A percentile compares a stretch with the other conserved stretches of the same genome.
These are phyloP conservation scores for Gloeophyllum trabeum DNA, from an alignment of 768 basidiomycete genomes.

Conservation along the genomic window DNA sequence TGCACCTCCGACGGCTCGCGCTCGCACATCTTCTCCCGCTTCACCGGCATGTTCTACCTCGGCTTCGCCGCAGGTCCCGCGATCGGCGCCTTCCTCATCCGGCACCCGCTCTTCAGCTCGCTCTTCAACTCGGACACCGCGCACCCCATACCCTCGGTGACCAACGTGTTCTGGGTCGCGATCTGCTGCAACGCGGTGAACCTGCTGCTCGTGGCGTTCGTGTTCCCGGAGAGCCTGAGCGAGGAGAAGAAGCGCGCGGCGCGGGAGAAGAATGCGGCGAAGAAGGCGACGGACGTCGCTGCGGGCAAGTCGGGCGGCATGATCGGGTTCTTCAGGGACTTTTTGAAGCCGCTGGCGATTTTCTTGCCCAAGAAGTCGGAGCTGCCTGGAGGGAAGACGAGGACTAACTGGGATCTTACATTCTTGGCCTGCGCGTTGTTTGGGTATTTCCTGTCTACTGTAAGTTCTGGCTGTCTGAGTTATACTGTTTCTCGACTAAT, in stretches of 20 bases:
- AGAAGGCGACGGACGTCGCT: conserved; percentile 11
- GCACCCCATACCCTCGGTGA: conserved; percentile 25
- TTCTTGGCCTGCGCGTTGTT: conserved; percentile 56
- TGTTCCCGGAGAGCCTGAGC: conserved; percentile 36
- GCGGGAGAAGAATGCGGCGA: conserved; percentile 6
- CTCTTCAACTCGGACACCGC: conserved; percentile 10
- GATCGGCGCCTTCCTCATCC: conserved; percentile 44
- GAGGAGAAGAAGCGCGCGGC: conserved; percentile 13
- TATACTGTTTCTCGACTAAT: conserved; percentile 4
- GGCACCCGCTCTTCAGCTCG: conserved; percentile 24
- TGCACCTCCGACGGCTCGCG: conserved; percentile 80
- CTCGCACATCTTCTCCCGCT: conserved; percentile 42
- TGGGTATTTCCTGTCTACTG: conserved; percentile 50
- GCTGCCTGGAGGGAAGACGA: conserved; percentile 23
- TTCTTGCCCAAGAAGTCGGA: conserved; percentile 50
- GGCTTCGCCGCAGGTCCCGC: conserved; percentile 75
- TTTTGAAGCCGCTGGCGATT: conserved; percentile 57
- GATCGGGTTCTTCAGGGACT: conserved; percentile 18
- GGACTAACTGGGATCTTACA: conserved; percentile 67
- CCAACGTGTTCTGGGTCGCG: conserved; percentile 43
- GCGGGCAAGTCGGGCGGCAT: conserved; percentile 13
- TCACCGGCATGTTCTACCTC: conserved; percentile 66
- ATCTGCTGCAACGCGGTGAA: conserved; percentile 32
- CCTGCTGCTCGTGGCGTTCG: conserved; percentile 47
- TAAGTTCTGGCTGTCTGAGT: conserved; percentile 22